Percentiles rank a stretch among this genome's conserved stretches.
These are phyloP conservation scores for Claviceps purpurea DNA, from an alignment of 2,329 filamentous ascomycete species.

Conservation along the genomic window DNA sequence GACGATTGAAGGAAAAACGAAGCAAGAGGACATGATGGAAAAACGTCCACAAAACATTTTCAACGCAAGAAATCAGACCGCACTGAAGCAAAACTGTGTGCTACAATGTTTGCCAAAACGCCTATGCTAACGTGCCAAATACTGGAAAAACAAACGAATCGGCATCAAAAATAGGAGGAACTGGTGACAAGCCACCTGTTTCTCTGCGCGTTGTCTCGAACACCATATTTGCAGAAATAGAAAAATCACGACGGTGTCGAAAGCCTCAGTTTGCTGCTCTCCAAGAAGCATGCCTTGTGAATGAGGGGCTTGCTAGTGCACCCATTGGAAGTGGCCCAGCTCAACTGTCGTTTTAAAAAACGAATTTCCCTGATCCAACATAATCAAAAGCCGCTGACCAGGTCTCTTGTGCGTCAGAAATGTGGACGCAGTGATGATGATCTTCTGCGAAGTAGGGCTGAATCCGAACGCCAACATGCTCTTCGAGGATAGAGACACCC, in stretches of 20 bases:
- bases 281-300: not conserved
- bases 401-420: constrained; percentile 21
- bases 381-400: constrained; percentile 23
- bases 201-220: not conserved
- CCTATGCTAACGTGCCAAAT: not conserved
- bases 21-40: not conserved
- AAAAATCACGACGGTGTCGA: not conserved
- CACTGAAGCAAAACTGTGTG: not conserved
- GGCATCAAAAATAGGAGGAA: not conserved
- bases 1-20: not conserved
- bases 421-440: constrained; percentile 27
- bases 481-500: constrained; percentile 23
- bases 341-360: constrained; percentile 15
- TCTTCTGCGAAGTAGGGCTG: constrained; percentile 31
- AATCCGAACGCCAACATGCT: constrained; percentile 24
- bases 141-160: not conserved
- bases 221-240: not conserved
- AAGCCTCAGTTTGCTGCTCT: not conserved
- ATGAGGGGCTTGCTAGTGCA: too few species aligned
- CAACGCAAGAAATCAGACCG: constrained; percentile 2
- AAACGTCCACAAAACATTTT: not conserved
- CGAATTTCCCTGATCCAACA: constrained; percentile 17
- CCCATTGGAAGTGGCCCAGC: too few species aligned
- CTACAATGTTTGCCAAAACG: not conserved
- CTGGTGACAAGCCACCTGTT: not conserved